Base-by-base conservation (phyloP, 768 basidiomycete genomes). In the Suillus americanus region DNA sequence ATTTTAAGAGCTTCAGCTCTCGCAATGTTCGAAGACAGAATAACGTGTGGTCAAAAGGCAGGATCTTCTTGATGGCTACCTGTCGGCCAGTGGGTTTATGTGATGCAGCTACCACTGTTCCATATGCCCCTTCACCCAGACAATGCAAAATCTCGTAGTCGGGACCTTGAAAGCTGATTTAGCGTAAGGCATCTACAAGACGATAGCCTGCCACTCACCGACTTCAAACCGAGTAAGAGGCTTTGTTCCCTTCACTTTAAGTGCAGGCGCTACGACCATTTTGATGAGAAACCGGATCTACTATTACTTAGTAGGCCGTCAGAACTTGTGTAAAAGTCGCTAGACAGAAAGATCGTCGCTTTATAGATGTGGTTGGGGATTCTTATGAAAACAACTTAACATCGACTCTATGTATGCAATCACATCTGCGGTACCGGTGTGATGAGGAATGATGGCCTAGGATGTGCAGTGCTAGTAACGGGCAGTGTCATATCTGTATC, bases 61-160 rank as follows among this genome's bases (percentile, higher is more conserved):
- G 87, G 71, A 97, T 90, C 79, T 94, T 95, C 85, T 97, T 98
- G 80, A 97, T 96, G 50, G 95, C 96, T 18, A 98, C 94, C 74
- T 93, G 87, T 65, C 88, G 87, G 38, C 89, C 87, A 9, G 89
- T 86, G 6, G 92, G 90, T 69, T 86, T 86, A 79, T 97, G 95
- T 43, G 91, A 79, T 40, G 95, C 96, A 62, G 95, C 92, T 63
- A 86, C 92, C 59, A 97, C 95, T 25, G 91, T 93, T 37, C 95
- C 95, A 73, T 95, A 95, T 55, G 94, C 92, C 62, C 94, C 91
- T 79, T 93, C 91, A 54, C 91, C 92, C 63, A 94, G 87, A 62
- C 85, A 81, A 72, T 90, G 85, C 72, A 92, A 79, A 65, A 92
- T 77, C 70, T 88, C 85, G 76, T 92, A 93, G 73, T 91, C 86